phyloP scores from a whole-genome alignment of 306 rosid species.

The Astragalus glycyphyllos region DNA sequence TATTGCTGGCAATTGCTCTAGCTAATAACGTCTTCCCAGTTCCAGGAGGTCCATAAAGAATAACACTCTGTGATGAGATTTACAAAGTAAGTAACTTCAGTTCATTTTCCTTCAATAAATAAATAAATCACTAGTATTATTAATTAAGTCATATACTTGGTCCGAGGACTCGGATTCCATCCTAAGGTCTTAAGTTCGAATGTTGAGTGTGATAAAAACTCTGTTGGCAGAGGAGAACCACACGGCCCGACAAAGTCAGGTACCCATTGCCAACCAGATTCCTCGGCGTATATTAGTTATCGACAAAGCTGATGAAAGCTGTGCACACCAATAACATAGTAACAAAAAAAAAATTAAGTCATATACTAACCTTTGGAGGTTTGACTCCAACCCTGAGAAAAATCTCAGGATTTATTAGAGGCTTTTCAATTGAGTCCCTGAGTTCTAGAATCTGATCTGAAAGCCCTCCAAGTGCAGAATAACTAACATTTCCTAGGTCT shows the following conservation, averaged over 20 bases:
- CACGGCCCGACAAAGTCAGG: no score
- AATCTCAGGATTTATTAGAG: constrained; percentile 89
- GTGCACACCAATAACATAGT: no score
- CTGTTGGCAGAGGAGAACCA: no score
- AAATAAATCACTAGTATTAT: background rate
- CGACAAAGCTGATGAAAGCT: no score
- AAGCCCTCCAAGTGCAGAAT: constrained; percentile 86
- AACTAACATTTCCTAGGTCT: constrained; percentile 84
- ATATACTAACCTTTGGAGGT: constrained; percentile 72
- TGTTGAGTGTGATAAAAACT: no score
- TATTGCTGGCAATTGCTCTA: constrained; percentile 88
- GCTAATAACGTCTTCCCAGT: constrained; percentile 87
- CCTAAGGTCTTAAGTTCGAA: no score
- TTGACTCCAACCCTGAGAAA: constrained; percentile 82
- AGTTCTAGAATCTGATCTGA: constrained; percentile 83
- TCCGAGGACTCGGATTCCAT: no score
- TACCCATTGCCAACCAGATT: no score
- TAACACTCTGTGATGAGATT: constrained; percentile 66
- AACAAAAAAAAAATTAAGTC: no score
- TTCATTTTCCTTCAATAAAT: background rate
- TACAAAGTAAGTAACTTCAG: no score
- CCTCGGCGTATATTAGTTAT: no score
- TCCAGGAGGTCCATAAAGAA: constrained; percentile 95
- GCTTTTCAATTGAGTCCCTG: constrained; percentile 79
- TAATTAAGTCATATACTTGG: background rate